Evolutionary conservation across 2,329 filamentous ascomycete species (phyloP).

Genomic region (Lecanicillium sp.): DNA sequence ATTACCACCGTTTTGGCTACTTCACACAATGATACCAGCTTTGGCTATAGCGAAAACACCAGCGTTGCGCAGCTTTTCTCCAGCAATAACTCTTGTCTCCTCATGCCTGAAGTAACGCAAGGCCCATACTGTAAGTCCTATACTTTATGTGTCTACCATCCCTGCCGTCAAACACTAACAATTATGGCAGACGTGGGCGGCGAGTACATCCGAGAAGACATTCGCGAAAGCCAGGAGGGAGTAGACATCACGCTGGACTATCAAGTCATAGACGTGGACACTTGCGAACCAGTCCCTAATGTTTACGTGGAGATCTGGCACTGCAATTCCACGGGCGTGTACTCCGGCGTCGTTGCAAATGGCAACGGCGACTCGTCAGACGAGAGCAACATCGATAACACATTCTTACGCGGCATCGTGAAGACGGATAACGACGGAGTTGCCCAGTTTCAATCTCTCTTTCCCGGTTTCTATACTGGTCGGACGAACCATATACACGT

Average conservation of each 20-base stretch:
- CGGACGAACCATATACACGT: conserved; percentile 42
- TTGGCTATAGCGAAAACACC: conserved; percentile 22
- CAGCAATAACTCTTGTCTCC: conserved; percentile 34
- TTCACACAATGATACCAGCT: conserved; percentile 28
- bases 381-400: conserved; percentile 21
- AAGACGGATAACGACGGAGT: conserved; percentile 33
- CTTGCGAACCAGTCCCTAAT: conserved; percentile 29
- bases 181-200: conserved; percentile 19
- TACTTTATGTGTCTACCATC: not conserved
- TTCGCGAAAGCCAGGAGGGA: conserved; percentile 32
- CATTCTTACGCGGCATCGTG: conserved; percentile 30
- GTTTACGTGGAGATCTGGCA: conserved; percentile 38
- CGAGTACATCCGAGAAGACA: conserved; percentile 24
- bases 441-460: conserved; percentile 33
- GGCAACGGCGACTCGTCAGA: conserved; percentile 37
- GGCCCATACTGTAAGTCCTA: conserved; percentile 33
- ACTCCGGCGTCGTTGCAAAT: conserved; percentile 28
- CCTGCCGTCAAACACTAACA: no score
- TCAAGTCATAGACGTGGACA: conserved; percentile 34
- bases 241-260: conserved; percentile 32
- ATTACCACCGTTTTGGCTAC: conserved; percentile 23
- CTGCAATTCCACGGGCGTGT: conserved; percentile 37
- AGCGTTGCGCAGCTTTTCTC: conserved; percentile 27
- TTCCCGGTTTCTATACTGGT: conserved; percentile 36
- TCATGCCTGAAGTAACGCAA: conserved; percentile 42